Base-by-base conservation (phyloP, 1,139 yeast genomes). In the Kodamaea arcana region DNA sequence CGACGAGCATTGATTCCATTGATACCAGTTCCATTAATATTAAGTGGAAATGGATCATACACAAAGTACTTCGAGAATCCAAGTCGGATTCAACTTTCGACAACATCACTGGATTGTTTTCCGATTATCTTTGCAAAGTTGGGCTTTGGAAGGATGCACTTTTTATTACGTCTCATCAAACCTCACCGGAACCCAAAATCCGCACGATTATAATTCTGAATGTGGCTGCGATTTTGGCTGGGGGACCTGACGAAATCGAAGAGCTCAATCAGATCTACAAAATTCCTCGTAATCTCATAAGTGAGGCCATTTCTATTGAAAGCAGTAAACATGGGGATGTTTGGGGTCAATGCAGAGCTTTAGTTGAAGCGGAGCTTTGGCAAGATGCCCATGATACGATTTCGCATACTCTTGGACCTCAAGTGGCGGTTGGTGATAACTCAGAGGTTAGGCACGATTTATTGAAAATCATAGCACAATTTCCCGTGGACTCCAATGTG, bases 401-500 rank as follows among this genome's bases (percentile, higher is more conserved):
- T 4, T 51, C 78, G 3, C 50, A 61, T 3, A 56, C 67, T 12
- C 81, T 88, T 26, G 97, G 92, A 0, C 97, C 97, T 9, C 49
- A 57, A 30, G 69, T 78, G 18, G 72, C 81, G 21, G 71, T 84
- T 20, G 62, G 72, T 11, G 62, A 70, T 37, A 60, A 67, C 7
- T 52, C 59, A 4, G 48, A 56, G 4, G 50, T 72, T 7, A 55
- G 51, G 3, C 50, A 56, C 11, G 38, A 34, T n/a, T 37, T 33
- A 21, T 13, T 25, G 28, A 39, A 24, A 17, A 16, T 18, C 11
- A 17, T 27, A 11, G 10, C 22, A n/a, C 21, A 16, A 20, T 27
- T 27, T 13, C 80, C 82, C 4, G 59, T 62, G 33, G 36, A 41
- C 4, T 48, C 62, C 12, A 68, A 70, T 3, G 64, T 77, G 12